Evolutionary conservation across 345 rosid genomes (phyloP).

Genomic region (Brassica cretica): DNA sequence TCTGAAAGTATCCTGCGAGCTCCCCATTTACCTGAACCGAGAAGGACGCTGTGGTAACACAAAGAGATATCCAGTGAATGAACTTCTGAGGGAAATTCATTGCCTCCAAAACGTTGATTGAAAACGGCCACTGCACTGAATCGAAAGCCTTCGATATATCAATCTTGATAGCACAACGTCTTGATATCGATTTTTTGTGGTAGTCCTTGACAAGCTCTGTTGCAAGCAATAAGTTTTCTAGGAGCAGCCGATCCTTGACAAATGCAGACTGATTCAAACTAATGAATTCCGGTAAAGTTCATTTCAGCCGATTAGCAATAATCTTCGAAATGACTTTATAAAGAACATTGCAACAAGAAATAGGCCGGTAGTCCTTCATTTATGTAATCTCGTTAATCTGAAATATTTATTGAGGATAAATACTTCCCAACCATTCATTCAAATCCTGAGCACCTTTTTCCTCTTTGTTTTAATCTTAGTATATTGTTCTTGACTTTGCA

Average conservation of each 20-base stretch:
- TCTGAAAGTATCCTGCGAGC: too few relatives aligned
- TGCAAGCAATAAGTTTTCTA: background rate
- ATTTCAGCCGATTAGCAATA: background rate
- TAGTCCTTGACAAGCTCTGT: too few relatives aligned
- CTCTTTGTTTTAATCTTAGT: background rate
- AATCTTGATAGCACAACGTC: too few relatives aligned
- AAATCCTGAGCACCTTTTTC: conserved; percentile 28
- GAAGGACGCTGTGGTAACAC: too few relatives aligned
- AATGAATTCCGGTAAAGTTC: background rate
- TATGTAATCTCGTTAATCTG: conserved; percentile 43
- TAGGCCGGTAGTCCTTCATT: background rate
- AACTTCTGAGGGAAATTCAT: too few relatives aligned
- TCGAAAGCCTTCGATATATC: too few relatives aligned
- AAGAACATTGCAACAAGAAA: background rate
- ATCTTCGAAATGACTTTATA: background rate
- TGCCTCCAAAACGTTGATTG: too few relatives aligned
- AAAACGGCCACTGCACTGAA: too few relatives aligned
- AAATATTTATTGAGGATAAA: conserved; percentile 25
- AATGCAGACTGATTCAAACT: background rate
- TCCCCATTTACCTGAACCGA: too few relatives aligned
- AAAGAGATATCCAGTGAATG: too few relatives aligned
- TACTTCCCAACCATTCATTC: conserved; percentile 42
- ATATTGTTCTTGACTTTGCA: conserved; percentile 3
- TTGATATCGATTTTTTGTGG: too few relatives aligned
- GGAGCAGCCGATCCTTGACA: background rate